These are phyloP conservation scores for Diaporthe longicolla DNA, from an alignment of 2,329 filamentous ascomycete genomes.

Conservation along the genomic window DNA sequence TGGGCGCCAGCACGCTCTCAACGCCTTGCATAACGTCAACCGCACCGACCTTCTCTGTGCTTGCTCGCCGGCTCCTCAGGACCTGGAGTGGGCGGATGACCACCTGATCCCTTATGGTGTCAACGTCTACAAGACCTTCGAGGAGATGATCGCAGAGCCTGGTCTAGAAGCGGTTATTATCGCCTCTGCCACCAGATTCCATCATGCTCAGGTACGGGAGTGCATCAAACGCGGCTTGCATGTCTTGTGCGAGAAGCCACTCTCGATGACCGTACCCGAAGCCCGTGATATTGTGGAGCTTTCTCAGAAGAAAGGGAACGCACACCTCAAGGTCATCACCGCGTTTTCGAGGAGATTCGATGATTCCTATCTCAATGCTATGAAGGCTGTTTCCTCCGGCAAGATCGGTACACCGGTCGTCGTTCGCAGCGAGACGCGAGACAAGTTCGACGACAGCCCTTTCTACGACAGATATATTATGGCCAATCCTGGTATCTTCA, in stretches of 20 bases:
- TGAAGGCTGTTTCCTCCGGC: constrained; percentile 64
- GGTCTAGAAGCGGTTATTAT: constrained; percentile 60
- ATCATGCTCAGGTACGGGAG: constrained; percentile 69
- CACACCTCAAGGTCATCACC: constrained; percentile 75
- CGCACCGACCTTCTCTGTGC: constrained; percentile 25
- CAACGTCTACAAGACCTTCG: constrained; percentile 59
- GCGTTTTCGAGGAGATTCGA: constrained; percentile 78
- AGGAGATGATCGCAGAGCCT: constrained; percentile 58
- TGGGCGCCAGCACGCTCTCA: constrained; percentile 65
- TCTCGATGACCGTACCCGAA: constrained; percentile 53
- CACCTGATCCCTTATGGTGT: constrained; percentile 61
- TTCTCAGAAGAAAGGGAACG: constrained; percentile 55
- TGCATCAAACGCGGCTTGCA: constrained; percentile 68
- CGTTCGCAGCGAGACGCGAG: constrained; percentile 76
- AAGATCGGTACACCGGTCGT: constrained; percentile 72
- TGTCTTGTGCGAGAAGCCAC: constrained; percentile 69
- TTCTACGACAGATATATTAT: constrained; percentile 79
- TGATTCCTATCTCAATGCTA: constrained; percentile 73
- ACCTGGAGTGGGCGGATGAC: constrained; percentile 59
- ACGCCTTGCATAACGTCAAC: constrained; percentile 50
- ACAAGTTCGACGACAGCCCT: constrained; percentile 74
- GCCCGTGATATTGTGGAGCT: constrained; percentile 64
- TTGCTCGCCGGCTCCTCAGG: constrained; percentile 22
- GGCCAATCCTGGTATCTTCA: background rate
- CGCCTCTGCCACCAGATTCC: constrained; percentile 63